Evolutionary conservation across 2,329 filamentous ascomycete genomes (phyloP).

Genomic region (Akanthomyces uredinophilus): DNA sequence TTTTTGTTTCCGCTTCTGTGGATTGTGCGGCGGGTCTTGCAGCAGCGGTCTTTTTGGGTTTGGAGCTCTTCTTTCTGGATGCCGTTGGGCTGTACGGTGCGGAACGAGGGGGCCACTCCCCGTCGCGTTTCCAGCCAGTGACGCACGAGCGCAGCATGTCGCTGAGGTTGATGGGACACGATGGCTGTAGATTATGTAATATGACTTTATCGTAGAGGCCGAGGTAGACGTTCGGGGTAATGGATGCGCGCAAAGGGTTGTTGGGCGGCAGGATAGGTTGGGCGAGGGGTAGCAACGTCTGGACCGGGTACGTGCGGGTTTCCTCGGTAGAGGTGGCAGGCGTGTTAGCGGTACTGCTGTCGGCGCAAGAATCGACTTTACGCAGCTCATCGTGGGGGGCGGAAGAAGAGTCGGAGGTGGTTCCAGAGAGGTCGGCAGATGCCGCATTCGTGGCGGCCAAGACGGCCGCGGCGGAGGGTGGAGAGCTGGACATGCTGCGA

Average conservation of each 20-base stretch:
- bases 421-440: slow-evolving; percentile 27
- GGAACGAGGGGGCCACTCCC: slow-evolving; percentile 74
- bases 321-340: slow-evolving; percentile 9
- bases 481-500: slow-evolving; percentile 39
- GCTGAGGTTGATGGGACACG: slow-evolving; percentile 79
- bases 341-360: slow-evolving; percentile 16
- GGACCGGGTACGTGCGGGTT: slow-evolving; percentile 43
- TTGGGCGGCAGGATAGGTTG: slow-evolving; percentile 66
- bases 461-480: slow-evolving; percentile 25
- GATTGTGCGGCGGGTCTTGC: slow-evolving; percentile 1
- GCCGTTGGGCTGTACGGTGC: slow-evolving; percentile 36
- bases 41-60: slow-evolving; percentile 30
- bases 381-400: slow-evolving; percentile 31
- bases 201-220: slow-evolving; percentile 90
- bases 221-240: slow-evolving; percentile 67
- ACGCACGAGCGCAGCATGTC: slow-evolving; percentile 80
- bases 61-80: slow-evolving; percentile 35
- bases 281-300: slow-evolving; percentile 65
- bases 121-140: slow-evolving; percentile 85
- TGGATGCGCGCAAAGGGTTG: slow-evolving; percentile 73
- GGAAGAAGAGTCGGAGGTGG: slow-evolving; percentile 37
- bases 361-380: slow-evolving; percentile 26
- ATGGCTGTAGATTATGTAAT: slow-evolving; percentile 70
- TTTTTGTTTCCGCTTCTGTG: slow-evolving; percentile 25
- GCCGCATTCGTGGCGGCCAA: slow-evolving; percentile 19